phyloP scores from a whole-genome alignment of 2,329 filamentous ascomycete species.

The Pseudogymnoascus pannorum region DNA sequence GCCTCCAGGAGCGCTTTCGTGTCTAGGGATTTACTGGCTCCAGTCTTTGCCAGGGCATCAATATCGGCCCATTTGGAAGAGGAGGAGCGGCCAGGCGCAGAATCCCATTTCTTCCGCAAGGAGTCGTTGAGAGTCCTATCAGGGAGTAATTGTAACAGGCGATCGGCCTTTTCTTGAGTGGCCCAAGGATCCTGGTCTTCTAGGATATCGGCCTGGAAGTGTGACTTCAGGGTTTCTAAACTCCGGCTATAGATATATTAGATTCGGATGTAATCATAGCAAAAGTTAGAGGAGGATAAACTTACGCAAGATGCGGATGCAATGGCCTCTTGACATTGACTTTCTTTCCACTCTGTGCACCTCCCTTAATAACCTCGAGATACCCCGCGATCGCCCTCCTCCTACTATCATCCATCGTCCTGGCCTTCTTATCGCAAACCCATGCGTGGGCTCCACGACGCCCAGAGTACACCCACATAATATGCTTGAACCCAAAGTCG shows the following conservation, averaged over 20 bases:
- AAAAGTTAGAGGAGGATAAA: constrained; percentile 11
- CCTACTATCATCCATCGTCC: constrained; percentile 77
- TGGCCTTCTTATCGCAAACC: constrained; percentile 87
- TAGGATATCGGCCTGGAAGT: constrained; percentile 80
- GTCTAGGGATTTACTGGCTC: constrained; percentile 66
- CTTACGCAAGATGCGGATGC: constrained; percentile 77
- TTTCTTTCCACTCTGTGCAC: constrained; percentile 76
- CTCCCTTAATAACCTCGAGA: constrained; percentile 81
- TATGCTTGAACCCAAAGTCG: constrained; percentile 94
- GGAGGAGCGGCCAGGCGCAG: constrained; percentile 68
- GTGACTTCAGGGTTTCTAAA: constrained; percentile 71
- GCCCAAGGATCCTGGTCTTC: constrained; percentile 81
- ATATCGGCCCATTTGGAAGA: constrained; percentile 91
- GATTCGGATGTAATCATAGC: not conserved
- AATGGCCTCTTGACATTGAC: constrained; percentile 78
- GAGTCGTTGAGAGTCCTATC: constrained; percentile 71
- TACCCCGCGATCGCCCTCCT: constrained; percentile 81
- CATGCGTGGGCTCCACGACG: constrained; percentile 95
- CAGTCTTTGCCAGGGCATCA: constrained; percentile 71
- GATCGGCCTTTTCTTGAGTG: constrained; percentile 60
- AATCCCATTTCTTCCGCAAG: constrained; percentile 84
- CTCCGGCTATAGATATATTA: constrained; percentile 53
- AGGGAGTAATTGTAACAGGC: constrained; percentile 76
- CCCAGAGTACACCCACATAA: constrained; percentile 98
- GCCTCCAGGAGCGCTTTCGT: constrained; percentile 69